These are phyloP conservation scores for Camelina laxa DNA, from an alignment of 345 rosid species.

Conservation along the genomic window DNA sequence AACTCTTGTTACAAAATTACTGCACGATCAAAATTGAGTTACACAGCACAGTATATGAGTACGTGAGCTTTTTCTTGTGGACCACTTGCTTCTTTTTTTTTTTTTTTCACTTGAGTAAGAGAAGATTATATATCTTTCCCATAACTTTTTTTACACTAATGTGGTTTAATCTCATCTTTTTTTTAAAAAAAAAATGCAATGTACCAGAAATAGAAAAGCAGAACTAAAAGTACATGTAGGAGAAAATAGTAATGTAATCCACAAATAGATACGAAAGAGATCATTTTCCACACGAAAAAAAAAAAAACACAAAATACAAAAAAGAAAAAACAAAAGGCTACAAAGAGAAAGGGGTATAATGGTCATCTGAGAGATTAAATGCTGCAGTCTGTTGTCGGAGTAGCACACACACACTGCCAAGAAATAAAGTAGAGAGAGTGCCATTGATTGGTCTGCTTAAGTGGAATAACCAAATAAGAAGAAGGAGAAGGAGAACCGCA, in stretches of 20 bases:
- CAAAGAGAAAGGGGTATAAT: background rate
- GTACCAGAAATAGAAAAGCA: background rate
- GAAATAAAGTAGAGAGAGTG: background rate
- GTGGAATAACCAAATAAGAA: background rate
- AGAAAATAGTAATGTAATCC: background rate
- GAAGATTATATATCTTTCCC: too few relatives aligned
- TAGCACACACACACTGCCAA: background rate
- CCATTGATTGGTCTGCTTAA: conserved; percentile 23
- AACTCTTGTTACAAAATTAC: background rate
- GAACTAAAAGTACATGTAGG: background rate
- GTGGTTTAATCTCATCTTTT: background rate
- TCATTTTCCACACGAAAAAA: background rate
- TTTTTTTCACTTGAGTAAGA: too few relatives aligned
- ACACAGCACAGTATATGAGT: background rate
- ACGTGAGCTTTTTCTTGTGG: too few relatives aligned
- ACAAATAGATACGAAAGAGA: background rate
- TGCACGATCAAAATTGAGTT: background rate
- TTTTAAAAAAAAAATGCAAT: background rate
- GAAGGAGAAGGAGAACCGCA: conserved; percentile 1
- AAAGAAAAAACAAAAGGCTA: background rate
- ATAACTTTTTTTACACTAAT: too few relatives aligned
- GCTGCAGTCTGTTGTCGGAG: background rate
- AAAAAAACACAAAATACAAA: background rate
- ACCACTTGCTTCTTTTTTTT: too few relatives aligned
- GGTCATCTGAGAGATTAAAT: background rate